phyloP scores from a whole-genome alignment of 2,329 filamentous ascomycete genomes.

The Leptographium lundbergii region DNA sequence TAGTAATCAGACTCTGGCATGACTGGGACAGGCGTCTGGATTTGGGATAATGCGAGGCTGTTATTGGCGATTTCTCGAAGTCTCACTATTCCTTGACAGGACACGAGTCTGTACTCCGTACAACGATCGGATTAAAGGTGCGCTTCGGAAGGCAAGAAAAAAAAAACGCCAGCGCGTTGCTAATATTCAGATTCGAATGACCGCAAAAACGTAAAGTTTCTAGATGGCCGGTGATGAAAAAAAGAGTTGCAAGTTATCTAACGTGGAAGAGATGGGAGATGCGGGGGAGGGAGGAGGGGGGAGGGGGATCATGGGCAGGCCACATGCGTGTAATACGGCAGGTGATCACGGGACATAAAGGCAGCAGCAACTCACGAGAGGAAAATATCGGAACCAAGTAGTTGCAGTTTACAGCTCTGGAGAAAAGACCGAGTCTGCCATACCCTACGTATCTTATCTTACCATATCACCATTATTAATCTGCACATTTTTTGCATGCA shows the following conservation, averaged over 20 bases:
- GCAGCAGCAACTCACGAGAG: too few relatives aligned
- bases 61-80: not conserved
- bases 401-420: too few relatives aligned
- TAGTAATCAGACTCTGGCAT: slow-evolving; percentile 10
- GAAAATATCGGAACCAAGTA: too few relatives aligned
- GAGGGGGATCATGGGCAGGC: not conserved
- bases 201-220: not conserved
- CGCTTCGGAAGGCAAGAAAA: not conserved
- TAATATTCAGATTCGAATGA: not conserved
- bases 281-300: not conserved
- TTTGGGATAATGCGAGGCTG: not conserved
- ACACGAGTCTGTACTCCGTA: not conserved
- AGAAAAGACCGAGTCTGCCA: too few relatives aligned
- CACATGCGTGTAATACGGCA: not conserved
- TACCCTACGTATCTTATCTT: too few relatives aligned
- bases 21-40: not conserved
- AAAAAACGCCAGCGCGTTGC: not conserved
- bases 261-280: not conserved
- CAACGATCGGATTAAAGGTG: too few relatives aligned
- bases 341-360: not conserved
- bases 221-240: not conserved
- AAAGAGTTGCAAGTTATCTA: not conserved
- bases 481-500: too few relatives aligned
- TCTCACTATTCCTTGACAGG: not conserved
- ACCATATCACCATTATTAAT: too few relatives aligned